Percentiles rank a stretch among this genome's conserved stretches.
phyloP scores from a whole-genome alignment of 2,329 filamentous ascomycete genomes.

The Fusarium nurragi region DNA sequence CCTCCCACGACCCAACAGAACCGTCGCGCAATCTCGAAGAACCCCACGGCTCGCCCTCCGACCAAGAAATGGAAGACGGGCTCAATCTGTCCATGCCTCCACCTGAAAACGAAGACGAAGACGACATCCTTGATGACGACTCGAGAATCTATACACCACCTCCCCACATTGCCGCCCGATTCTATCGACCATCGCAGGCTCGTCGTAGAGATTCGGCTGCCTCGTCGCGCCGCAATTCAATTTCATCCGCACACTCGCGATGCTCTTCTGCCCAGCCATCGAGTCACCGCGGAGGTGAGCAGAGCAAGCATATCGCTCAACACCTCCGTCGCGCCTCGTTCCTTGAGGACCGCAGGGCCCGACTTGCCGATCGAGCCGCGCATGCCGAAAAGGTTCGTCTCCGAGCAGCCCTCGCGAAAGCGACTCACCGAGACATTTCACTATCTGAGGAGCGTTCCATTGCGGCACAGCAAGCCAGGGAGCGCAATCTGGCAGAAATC shows the following conservation, averaged over 20 bases:
- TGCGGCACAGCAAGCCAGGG: constrained; percentile 79
- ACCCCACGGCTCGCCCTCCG: constrained; percentile 44
- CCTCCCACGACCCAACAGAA: constrained; percentile 54
- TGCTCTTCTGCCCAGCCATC: constrained; percentile 68
- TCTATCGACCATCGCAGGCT: constrained; percentile 73
- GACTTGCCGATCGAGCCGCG: constrained; percentile 80
- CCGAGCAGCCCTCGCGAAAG: constrained; percentile 77
- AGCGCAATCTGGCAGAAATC: constrained; percentile 84
- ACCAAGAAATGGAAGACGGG: constrained; percentile 47
- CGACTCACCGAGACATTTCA: constrained; percentile 69
- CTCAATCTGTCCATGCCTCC: constrained; percentile 53
- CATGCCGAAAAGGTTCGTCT: constrained; percentile 86
- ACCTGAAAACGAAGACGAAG: constrained; percentile 48
- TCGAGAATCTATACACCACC: constrained; percentile 67
- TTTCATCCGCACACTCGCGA: constrained; percentile 78
- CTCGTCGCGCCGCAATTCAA: constrained; percentile 81
- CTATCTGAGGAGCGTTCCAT: constrained; percentile 79
- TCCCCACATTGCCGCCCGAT: constrained; percentile 79
- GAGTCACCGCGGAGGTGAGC: constrained; percentile 62
- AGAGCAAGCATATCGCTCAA: constrained; percentile 81
- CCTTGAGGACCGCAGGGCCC: constrained; percentile 80
- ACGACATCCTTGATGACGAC: constrained; percentile 49
- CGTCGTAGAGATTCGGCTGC: constrained; percentile 79
- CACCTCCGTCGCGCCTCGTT: constrained; percentile 83
- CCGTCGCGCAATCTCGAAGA: constrained; percentile 54